Evolutionary conservation across 2,329 filamentous ascomycete genomes (phyloP), one percentile per base, ranked within the genome.

Genomic region (Aspergillus glaucus): DNA sequence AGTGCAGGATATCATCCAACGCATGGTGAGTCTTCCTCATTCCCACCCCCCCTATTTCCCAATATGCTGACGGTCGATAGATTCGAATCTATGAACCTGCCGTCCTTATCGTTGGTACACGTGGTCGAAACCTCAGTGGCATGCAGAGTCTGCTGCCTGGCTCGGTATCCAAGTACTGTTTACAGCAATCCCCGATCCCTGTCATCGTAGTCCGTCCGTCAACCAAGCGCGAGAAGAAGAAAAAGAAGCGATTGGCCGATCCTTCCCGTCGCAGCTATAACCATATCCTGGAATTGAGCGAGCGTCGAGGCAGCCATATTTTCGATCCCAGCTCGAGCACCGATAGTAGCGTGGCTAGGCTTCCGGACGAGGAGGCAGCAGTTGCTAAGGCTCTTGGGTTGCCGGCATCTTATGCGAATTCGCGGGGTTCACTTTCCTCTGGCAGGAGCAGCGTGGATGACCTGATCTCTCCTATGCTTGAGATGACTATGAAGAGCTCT

Each of bases 51-150:
- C 22, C 6, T 6, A 17, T 24, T 14, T 6, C 2, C 28, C 22
- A 22, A 34, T 28, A 41, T 15, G 47, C 57, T 64, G 37, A 59
- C 10, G 43, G 12, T 47, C 19, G 41, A 4, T 34, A 94, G 89
- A 95, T 96, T 57, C 85, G 88, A 60, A 85, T 95, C 52, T 92
- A 96, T 67, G 87, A 95, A 63, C 91, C 91, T 3, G 88, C 88
- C 2, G 91, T 95, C 73, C 79, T 96, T 19, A 86, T 96, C 24
- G 91, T 96, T 14, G 91, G 91, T 40, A 95, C 91, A 1, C 82
- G 87, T 59, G 91, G 91, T 42, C 81, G 89, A 47, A 92, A 86
- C 34, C 77, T 95, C 1, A 88, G 88, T 30, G 89, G 90, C 22
- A 84, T 95, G 49, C 90, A 95, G 64, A 88, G 88, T 43, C 75